Conservation (phyloP, 352 stramenopile species). For the Paralagenidium karlingii region DNA sequence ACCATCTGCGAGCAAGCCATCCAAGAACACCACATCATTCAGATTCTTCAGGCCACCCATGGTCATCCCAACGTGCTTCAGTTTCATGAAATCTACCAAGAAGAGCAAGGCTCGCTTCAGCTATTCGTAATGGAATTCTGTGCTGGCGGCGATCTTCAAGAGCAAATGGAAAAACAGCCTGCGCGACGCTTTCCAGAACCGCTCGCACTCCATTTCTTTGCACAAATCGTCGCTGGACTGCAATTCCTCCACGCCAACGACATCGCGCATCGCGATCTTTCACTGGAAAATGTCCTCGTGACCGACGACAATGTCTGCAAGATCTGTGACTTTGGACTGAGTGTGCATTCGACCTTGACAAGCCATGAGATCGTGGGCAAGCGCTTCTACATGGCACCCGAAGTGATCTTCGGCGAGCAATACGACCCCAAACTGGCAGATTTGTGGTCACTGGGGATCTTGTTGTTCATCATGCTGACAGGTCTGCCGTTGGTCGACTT, state of each 20-base stretch:
- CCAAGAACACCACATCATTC: no score
- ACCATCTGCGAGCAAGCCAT: no score
- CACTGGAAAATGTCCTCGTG: conserved; percentile 67
- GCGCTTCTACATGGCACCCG: conserved; percentile 10
- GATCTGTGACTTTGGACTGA: conserved; percentile 28
- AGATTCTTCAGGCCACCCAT: no score
- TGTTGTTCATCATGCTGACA: conserved; percentile 10
- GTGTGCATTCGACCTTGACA: background rate
- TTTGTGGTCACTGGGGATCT: conserved; percentile 10
- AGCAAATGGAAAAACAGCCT: background rate
- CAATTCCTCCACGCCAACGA: conserved; percentile 42
- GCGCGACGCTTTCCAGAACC: background rate
- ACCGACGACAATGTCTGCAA: conserved; percentile 50
- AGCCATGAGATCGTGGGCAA: conserved; percentile 6
- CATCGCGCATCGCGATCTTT: conserved; percentile 48
- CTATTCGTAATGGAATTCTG: conserved; percentile 1
- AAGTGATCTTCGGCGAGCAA: conserved; percentile 6
- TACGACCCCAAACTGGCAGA: conserved; percentile 8
- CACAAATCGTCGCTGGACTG: conserved; percentile 11
- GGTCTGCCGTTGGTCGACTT: conserved; percentile 4
- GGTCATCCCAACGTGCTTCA: conserved; percentile 1
- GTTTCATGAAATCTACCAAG: background rate
- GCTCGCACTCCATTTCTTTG: background rate
- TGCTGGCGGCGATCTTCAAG: background rate
- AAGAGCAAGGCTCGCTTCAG: background rate